These are phyloP conservation scores for Aspergillus pseudoviridinutans DNA, from an alignment of 2,329 filamentous ascomycete genomes.

Conservation along the genomic window DNA sequence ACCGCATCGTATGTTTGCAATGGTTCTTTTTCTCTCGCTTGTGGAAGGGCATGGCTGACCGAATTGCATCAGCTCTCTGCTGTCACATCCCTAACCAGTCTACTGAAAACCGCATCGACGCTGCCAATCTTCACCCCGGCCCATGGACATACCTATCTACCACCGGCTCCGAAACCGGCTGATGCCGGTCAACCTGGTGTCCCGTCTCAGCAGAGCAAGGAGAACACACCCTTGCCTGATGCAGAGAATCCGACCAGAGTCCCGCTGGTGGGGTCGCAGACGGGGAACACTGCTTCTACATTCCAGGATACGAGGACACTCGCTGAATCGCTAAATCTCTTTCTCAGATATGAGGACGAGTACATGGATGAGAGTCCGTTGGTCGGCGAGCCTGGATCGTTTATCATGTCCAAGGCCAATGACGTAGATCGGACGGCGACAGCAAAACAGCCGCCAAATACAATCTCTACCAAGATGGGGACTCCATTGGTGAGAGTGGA, in stretches of 20 bases:
- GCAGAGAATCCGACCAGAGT: conserved; percentile 26
- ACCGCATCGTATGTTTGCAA: conserved; percentile 45
- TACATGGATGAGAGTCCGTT: conserved; percentile 63
- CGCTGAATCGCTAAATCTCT: conserved; percentile 48
- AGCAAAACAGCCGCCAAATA: conserved; percentile 17
- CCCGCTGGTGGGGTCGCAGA: conserved; percentile 20
- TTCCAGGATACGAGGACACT: conserved; percentile 40
- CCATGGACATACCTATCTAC: conserved; percentile 57
- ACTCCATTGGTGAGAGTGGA: conserved; percentile 34
- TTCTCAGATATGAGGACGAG: conserved; percentile 54
- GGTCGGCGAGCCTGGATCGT: conserved; percentile 59
- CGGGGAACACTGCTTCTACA: conserved; percentile 18
- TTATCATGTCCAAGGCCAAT: conserved; percentile 49
- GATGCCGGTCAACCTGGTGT: conserved; percentile 30
- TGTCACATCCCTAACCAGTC: conserved; percentile 52
- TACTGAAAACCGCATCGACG: conserved; percentile 51
- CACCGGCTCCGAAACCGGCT: conserved; percentile 43
- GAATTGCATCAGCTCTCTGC: conserved; percentile 46
- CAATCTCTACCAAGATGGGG: conserved; percentile 15
- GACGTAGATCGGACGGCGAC: conserved; percentile 24
- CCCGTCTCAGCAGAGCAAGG: conserved; percentile 45
- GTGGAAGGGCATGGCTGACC: conserved; percentile 6
- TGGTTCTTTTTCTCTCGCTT: conserved; percentile 1
- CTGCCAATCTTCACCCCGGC: conserved; percentile 57
- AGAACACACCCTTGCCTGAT: conserved; percentile 45